Percentiles rank a stretch among this genome's conserved stretches.
phyloP scores from a whole-genome alignment of 2,329 filamentous ascomycete genomes.

The Reticulascus tulasneorum region DNA sequence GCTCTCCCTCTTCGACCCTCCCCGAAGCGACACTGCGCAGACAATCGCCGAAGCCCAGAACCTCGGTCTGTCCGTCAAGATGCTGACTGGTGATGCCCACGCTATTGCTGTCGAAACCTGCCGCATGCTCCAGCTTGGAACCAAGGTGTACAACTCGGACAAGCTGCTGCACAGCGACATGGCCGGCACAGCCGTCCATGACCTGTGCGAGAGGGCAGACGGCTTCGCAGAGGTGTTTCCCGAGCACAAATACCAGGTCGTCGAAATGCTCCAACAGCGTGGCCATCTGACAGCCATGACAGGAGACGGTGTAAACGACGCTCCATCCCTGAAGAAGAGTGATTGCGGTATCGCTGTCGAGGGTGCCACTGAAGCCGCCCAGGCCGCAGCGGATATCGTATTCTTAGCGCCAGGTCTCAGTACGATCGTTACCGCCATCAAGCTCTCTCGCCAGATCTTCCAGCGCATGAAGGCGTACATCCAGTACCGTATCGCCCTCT shows the following conservation, averaged over 20 bases:
- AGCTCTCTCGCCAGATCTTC: slow-evolving; percentile 71
- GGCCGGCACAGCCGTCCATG: slow-evolving; percentile 68
- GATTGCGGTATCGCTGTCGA: slow-evolving; percentile 73
- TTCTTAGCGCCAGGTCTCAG: slow-evolving; percentile 69
- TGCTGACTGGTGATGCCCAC: slow-evolving; percentile 77
- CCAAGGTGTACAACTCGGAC: slow-evolving; percentile 78
- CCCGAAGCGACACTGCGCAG: slow-evolving; percentile 73
- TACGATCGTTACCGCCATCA: slow-evolving; percentile 70
- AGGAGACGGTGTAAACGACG: slow-evolving; percentile 73
- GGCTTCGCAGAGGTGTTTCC: slow-evolving; percentile 73
- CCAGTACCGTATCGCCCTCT: slow-evolving; percentile 72
- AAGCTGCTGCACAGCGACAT: slow-evolving; percentile 74
- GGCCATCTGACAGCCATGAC: slow-evolving; percentile 73
- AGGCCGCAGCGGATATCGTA: slow-evolving; percentile 70
- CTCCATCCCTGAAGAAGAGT: slow-evolving; percentile 69
- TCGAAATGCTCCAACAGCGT: slow-evolving; percentile 71
- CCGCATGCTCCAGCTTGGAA: slow-evolving; percentile 75
- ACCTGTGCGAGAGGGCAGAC: slow-evolving; percentile 71
- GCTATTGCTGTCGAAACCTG: slow-evolving; percentile 78
- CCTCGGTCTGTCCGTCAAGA: slow-evolving; percentile 75
- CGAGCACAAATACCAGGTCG: slow-evolving; percentile 73
- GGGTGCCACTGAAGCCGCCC: slow-evolving; percentile 67
- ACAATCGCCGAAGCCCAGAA: slow-evolving; percentile 73
- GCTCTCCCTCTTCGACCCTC: slow-evolving; percentile 77
- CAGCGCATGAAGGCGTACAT: slow-evolving; percentile 77